These are phyloP conservation scores for Chlorella vulgaris DNA, from an alignment of 139 green algal genomes.

Conservation along the genomic window DNA sequence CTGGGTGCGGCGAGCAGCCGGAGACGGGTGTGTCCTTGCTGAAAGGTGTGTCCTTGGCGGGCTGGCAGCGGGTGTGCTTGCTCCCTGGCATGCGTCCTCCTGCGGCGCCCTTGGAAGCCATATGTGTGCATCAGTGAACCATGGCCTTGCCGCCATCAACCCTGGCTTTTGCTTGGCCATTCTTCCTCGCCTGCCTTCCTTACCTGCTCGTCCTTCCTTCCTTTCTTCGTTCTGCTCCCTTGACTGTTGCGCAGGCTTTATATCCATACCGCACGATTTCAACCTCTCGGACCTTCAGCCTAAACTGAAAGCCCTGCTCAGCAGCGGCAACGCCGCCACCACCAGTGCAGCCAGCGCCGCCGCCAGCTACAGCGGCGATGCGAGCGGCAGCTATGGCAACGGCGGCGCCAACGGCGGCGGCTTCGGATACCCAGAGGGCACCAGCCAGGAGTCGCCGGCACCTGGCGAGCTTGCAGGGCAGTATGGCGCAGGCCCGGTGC, in stretches of 20 bases:
- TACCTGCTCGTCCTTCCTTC: too few relatives aligned
- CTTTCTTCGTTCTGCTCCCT: not conserved
- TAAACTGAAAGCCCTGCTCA: slow-evolving; percentile 63
- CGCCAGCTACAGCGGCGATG: slow-evolving; percentile 2
- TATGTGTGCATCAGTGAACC: too few relatives aligned
- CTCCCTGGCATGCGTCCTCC: not conserved
- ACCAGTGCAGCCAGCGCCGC: not conserved
- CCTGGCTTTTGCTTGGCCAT: too few relatives aligned
- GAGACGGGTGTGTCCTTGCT: too few relatives aligned
- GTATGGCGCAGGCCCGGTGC: not conserved
- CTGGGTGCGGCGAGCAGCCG: too few relatives aligned
- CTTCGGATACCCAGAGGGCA: too few relatives aligned
- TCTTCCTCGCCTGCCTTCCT: too few relatives aligned
- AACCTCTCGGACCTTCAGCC: slow-evolving; percentile 59
- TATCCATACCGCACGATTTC: slow-evolving; percentile 94
- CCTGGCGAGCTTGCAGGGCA: not conserved
- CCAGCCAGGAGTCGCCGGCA: not conserved
- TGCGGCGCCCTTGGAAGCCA: not conserved
- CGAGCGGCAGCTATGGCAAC: not conserved
- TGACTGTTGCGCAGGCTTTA: slow-evolving; percentile 85
- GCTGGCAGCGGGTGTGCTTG: too few relatives aligned
- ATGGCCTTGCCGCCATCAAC: too few relatives aligned
- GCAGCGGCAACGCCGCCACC: not conserved
- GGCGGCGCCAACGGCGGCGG: not conserved
- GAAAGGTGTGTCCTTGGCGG: not conserved